Evolutionary conservation across 345 rosid species (phyloP), one percentile per base, ranked within the genome.

Genomic region (Microthlaspi erraticum): DNA sequence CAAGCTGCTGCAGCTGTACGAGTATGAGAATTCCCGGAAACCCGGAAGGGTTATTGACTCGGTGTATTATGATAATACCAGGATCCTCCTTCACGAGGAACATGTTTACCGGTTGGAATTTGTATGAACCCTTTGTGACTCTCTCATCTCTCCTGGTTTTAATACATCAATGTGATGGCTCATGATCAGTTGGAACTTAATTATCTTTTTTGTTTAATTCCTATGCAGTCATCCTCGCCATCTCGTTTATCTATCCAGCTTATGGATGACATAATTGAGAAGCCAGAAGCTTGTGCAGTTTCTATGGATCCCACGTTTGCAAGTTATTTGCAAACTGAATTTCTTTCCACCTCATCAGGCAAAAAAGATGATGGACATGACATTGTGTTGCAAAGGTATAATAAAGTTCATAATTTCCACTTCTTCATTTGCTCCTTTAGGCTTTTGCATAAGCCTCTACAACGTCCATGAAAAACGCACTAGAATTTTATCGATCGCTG

Each of bases 1-100:
- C 72, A 93, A 91, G 76, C 91, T 93, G 61, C 87, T 89, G 78
- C 97, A 91, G 74, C 69, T 91, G 79, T 83, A 83, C 20, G 96
- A 91, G 64, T 93, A 93, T 39, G 99, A 93, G 75, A 89, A 80
- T 71, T 82, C 89, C 71, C 87, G 97, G 57, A 85, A 77, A 76
- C 61, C 77, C 23, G 82, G 79, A 61, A 85, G 75, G 78, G 77
- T 64, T 36, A 54, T 86, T 20, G 95, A 91, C 69, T 84, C 87
- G 0, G 93, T 91, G 32, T 91, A 91, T 78, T 79, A 81, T 53
- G 96, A 88, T 75, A 93, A 93, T 80, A 88, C 88, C 6, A 88
- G 93, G 23, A 86, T 89, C 68, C 85, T 93, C 31, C 88, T 93
- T 10, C 97, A 89, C 20, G 99, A 91, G 56, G 99, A 93, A 73